Percentiles rank a stretch among this genome's conserved stretches.
Evolutionary conservation across 1,139 yeast species (phyloP).

Genomic region (Geotrichum aggregatum): DNA sequence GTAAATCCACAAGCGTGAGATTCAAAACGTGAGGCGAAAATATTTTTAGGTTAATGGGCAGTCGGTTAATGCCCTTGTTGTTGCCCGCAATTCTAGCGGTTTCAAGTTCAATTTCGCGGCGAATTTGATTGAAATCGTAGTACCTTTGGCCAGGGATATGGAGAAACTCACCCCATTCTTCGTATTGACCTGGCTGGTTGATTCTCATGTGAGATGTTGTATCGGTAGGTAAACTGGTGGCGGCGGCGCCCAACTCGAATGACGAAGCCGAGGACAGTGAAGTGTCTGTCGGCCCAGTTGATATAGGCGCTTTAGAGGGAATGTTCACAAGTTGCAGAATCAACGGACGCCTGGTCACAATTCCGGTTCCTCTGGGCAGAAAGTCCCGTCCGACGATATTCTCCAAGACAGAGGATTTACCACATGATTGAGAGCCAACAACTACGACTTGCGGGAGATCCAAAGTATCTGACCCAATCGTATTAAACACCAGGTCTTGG

Average conservation of each 20-base stretch:
- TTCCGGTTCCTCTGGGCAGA: conserved; percentile 78
- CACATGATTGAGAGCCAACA: conserved; percentile 79
- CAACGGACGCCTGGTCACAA: conserved; percentile 75
- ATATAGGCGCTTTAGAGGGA: conserved; percentile 28
- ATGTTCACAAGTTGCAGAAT: conserved; percentile 61
- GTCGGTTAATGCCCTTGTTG: conserved; percentile 88
- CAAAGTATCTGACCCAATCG: conserved; percentile 53
- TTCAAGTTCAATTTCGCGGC: conserved; percentile 85
- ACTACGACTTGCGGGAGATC: conserved; percentile 84
- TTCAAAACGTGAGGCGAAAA: conserved; percentile 86
- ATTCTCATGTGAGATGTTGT: conserved; percentile 13
- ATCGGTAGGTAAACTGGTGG: no score
- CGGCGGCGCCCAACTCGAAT: conserved; percentile 18
- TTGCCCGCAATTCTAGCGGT: conserved; percentile 91
- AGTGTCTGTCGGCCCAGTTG: no score
- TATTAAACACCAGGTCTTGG: conserved; percentile 48
- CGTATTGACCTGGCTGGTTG: conserved; percentile 16
- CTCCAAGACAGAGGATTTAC: conserved; percentile 75
- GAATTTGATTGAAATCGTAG: conserved; percentile 75
- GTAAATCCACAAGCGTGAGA: conserved; percentile 88
- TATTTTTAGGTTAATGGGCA: conserved; percentile 88
- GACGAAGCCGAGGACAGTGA: conserved; percentile 18
- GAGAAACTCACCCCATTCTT: conserved; percentile 94
- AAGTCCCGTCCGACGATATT: conserved; percentile 78
- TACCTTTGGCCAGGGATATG: conserved; percentile 84